A percentile compares a stretch with the other conserved stretches of the same genome.
Conservation (phyloP, 495 filamentous ascomycete species). For the Filosporella fistucella region DNA sequence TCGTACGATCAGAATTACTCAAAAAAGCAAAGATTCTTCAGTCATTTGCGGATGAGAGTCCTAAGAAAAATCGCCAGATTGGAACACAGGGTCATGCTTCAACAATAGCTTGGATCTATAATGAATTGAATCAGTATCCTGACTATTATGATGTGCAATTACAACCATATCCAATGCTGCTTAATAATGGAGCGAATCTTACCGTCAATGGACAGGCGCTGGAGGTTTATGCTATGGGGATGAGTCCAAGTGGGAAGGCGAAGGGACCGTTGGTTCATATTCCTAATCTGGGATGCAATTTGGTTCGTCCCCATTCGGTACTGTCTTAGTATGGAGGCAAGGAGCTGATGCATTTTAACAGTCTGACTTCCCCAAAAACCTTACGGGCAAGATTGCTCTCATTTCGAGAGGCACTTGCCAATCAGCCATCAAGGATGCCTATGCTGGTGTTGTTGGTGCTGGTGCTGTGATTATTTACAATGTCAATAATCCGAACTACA, state of each 20-base stretch:
- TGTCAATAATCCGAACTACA: too few species aligned
- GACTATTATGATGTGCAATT: conserved; percentile 33
- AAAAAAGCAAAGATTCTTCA: conserved; percentile 6
- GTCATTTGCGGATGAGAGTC: conserved; percentile 38
- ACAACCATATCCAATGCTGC: conserved; percentile 50
- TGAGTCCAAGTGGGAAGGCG: conserved; percentile 24
- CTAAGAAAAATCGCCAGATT: conserved; percentile 52
- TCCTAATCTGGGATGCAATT: conserved; percentile 50
- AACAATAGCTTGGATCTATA: conserved; percentile 59
- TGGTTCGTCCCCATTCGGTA: conserved; percentile 24
- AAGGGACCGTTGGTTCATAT: conserved; percentile 42
- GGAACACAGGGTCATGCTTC: conserved; percentile 56
- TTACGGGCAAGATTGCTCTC: conserved; percentile 56
- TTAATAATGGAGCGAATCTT: conserved; percentile 31
- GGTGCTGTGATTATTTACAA: conserved; percentile 60
- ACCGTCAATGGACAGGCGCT: conserved; percentile 26
- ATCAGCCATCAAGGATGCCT: conserved; percentile 55
- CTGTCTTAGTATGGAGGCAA: too few species aligned
- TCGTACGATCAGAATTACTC: conserved; percentile 3
- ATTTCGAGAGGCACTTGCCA: conserved; percentile 57
- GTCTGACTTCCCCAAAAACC: conserved; percentile 49
- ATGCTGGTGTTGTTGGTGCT: conserved; percentile 56
- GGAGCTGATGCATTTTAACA: conserved; percentile 22
- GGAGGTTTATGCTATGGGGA: conserved; percentile 29
- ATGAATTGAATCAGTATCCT: conserved; percentile 36